Conservation (phyloP, 306 rosid species). For the Urtica urens region DNA sequence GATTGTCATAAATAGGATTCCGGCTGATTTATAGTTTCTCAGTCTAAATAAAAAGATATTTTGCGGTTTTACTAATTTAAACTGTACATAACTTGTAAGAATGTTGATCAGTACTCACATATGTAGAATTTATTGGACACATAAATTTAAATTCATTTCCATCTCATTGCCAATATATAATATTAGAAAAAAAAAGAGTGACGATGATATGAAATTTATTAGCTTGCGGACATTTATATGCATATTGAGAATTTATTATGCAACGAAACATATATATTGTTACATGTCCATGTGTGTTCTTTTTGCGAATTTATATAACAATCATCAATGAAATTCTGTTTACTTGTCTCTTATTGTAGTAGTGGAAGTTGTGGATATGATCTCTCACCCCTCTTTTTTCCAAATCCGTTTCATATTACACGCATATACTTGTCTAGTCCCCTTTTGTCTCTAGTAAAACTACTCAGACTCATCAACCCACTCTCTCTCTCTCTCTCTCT, state of each 20-base stretch:
- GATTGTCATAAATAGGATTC: too few species aligned
- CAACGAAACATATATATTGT: not conserved
- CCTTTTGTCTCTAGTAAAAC: conserved; percentile 7
- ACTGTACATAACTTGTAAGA: too few species aligned
- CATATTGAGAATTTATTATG: not conserved
- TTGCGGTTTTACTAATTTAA: too few species aligned
- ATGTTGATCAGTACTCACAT: too few species aligned
- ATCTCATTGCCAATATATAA: too few species aligned
- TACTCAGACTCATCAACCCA: not conserved
- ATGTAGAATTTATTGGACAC: too few species aligned
- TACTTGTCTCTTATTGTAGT: not conserved
- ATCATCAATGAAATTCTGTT: conserved; percentile 1
- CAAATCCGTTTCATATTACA: conserved; percentile 30
- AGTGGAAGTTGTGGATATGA: conserved; percentile 22
- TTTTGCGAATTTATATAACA: conserved; percentile 4
- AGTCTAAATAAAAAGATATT: too few species aligned
- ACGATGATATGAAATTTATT: not conserved
- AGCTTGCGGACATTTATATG: not conserved
- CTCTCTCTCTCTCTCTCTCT: conserved; percentile 11
- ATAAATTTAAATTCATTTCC: too few species aligned
- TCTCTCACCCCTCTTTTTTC: conserved; percentile 30
- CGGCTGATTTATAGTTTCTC: too few species aligned
- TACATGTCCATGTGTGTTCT: not conserved
- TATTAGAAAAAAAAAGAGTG: not conserved
- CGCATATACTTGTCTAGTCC: conserved; percentile 11